Conservation (phyloP, 176 grass and related monocot genomes). For the Hsuehochloa calcarea region DNA sequence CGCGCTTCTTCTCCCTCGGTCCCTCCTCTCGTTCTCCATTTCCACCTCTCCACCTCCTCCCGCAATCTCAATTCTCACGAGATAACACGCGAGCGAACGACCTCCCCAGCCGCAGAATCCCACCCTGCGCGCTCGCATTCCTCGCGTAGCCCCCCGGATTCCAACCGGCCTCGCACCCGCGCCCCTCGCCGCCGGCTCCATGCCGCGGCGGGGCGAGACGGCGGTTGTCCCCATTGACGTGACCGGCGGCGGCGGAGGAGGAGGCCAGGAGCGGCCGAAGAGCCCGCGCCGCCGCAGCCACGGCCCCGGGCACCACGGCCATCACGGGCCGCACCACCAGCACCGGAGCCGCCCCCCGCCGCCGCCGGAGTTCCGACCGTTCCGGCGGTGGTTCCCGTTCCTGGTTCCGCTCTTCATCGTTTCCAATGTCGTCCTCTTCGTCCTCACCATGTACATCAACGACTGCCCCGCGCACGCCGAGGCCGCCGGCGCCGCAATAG, state of each 20-base stretch:
- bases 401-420: slow-evolving; percentile 65
- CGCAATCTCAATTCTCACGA: slow-evolving; percentile 4
- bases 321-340: neutral
- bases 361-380: slow-evolving; percentile 46
- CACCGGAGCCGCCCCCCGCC: slow-evolving; percentile 26
- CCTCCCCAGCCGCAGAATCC: slow-evolving; percentile 6
- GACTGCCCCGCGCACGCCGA: slow-evolving; percentile 61
- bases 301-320: slow-evolving; percentile 25
- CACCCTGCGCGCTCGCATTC: slow-evolving; percentile 9
- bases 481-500: slow-evolving; percentile 36
- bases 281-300: slow-evolving; percentile 19
- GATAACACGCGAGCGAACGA: slow-evolving; percentile 10
- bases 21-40: neutral
- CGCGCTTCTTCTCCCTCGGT: slow-evolving; percentile 32
- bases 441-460: slow-evolving; percentile 85
- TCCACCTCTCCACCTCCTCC: neutral
- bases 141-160: neutral
- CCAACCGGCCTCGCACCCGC: slow-evolving; percentile 4
- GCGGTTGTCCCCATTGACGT: slow-evolving; percentile 50
- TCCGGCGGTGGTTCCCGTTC: slow-evolving; percentile 77
- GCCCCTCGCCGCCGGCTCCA: slow-evolving; percentile 29
- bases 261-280: slow-evolving; percentile 31
- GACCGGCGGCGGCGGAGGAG: neutral
- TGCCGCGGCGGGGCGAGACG: slow-evolving; percentile 60
- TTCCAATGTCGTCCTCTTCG: slow-evolving; percentile 63